A percentile compares a stretch with the other conserved stretches of the same genome.
Conservation (phyloP, 371 early-diverging fungal genomes). For the Mucor irregularis region DNA sequence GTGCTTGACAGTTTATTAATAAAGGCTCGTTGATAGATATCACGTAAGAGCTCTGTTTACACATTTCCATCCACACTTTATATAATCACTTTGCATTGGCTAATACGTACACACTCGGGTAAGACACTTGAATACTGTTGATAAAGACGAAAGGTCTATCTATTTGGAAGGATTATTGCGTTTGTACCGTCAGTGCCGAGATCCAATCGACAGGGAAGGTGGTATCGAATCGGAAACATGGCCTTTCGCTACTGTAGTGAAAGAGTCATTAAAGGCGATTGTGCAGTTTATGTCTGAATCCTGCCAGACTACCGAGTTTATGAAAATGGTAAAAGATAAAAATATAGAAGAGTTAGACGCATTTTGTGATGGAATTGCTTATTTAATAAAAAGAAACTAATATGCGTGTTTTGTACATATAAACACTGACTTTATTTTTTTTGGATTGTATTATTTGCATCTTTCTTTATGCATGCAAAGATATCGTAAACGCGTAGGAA, state of each 20-base stretch:
- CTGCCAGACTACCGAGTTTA: slow-evolving; percentile 14
- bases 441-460: too few species aligned
- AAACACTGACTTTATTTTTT: too few species aligned
- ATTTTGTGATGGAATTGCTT: slow-evolving; percentile 31
- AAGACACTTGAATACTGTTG: background rate
- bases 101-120: too few species aligned
- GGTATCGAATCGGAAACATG: slow-evolving; percentile 27
- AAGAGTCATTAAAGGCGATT: slow-evolving; percentile 9
- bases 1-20: too few species aligned
- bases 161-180: slow-evolving; percentile 24
- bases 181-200: slow-evolving; percentile 29
- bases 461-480: too few species aligned
- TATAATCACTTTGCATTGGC: too few species aligned
- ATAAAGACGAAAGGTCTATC: background rate
- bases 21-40: too few species aligned
- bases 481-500: too few species aligned
- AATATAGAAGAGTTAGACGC: slow-evolving; percentile 23
- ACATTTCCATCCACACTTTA: too few species aligned
- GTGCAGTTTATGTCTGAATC: slow-evolving; percentile 8
- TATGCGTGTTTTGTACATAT: too few species aligned
- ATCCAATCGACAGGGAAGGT: slow-evolving; percentile 20
- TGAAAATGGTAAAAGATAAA: slow-evolving; percentile 21
- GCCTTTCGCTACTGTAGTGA: slow-evolving; percentile 27
- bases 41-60: too few species aligned
- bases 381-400: slow-evolving; percentile 14